Percentiles rank a stretch among this genome's conserved stretches.
These are phyloP conservation scores for Rosa hybrid DNA, from an alignment of 331 rosid species.

Conservation along the genomic window DNA sequence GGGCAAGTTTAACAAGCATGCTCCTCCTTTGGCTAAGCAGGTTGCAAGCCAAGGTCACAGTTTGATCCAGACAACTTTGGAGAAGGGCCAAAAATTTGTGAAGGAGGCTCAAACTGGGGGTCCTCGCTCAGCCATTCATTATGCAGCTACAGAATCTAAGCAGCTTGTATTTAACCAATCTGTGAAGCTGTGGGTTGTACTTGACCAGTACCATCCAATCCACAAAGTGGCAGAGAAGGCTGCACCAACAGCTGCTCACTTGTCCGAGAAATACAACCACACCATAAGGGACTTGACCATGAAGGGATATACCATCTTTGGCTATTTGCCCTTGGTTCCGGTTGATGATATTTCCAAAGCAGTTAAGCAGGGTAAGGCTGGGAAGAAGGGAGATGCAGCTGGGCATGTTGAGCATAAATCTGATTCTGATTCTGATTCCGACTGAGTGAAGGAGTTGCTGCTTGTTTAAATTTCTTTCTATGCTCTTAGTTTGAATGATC, in stretches of 20 bases:
- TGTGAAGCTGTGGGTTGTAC: conserved; percentile 52
- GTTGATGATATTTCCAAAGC: conserved; percentile 51
- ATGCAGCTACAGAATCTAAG: conserved; percentile 55
- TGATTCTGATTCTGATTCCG: conserved; percentile 31
- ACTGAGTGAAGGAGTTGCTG: background rate
- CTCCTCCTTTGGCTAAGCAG: conserved; percentile 62
- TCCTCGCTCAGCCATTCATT: conserved; percentile 55
- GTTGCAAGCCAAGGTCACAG: conserved; percentile 28
- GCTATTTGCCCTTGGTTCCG: conserved; percentile 70
- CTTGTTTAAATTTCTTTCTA: background rate
- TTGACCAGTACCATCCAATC: conserved; percentile 39
- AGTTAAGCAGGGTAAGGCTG: conserved; percentile 37
- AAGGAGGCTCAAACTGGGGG: conserved; percentile 54
- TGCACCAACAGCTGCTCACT: conserved; percentile 47
- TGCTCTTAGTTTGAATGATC: conserved; percentile 1
- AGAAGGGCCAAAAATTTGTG: conserved; percentile 39
- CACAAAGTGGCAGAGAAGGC: conserved; percentile 51
- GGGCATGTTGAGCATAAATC: conserved; percentile 16
- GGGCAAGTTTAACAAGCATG: conserved; percentile 49
- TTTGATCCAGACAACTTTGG: conserved; percentile 34
- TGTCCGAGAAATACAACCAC: conserved; percentile 57
- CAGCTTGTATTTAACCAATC: conserved; percentile 43
- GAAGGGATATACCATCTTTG: conserved; percentile 51
- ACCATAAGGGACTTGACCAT: conserved; percentile 39
- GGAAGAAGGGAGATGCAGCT: conserved; percentile 27